Percentiles rank a stretch among this genome's conserved stretches.
Evolutionary conservation across 192 early-diverging fungal species (phyloP).

Genomic region (Entomortierella parvispora): DNA sequence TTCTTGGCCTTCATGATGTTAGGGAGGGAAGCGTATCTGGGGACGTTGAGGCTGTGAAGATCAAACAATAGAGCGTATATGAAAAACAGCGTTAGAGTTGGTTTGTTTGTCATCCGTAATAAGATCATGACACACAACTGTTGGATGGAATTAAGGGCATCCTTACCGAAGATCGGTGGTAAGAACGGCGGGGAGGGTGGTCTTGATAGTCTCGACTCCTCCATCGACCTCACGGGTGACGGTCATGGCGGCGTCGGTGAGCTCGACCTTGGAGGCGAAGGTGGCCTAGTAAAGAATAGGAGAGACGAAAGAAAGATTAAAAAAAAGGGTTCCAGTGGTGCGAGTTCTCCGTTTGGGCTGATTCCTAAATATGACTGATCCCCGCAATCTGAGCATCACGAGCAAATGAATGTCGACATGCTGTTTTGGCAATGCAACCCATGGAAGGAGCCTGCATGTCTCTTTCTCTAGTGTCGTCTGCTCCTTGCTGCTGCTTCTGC

Average conservation of each 20-base stretch:
- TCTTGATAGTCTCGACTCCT: slow-evolving; percentile 90
- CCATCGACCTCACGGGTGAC: slow-evolving; percentile 98
- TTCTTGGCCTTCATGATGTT: slow-evolving; percentile 99
- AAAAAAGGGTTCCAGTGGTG: neutral
- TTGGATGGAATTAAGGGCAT: neutral
- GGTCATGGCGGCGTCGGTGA: slow-evolving; percentile 72
- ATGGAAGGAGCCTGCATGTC: too few relatives aligned
- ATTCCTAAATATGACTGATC: neutral
- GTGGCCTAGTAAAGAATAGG: slow-evolving; percentile 72
- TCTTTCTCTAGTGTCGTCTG: too few relatives aligned
- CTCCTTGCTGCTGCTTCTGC: too few relatives aligned
- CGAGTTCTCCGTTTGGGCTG: neutral
- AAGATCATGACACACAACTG: neutral
- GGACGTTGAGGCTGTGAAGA: slow-evolving; percentile 85
- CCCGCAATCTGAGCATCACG: too few relatives aligned
- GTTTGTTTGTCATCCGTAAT: neutral
- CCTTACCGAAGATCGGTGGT: slow-evolving; percentile 54
- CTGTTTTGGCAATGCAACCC: too few relatives aligned
- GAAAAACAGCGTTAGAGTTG: slow-evolving; percentile 17
- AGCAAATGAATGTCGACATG: too few relatives aligned
- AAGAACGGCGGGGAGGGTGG: slow-evolving; percentile 90
- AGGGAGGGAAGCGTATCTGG: slow-evolving; percentile 94
- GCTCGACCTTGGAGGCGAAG: slow-evolving; percentile 95
- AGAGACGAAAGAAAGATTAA: slow-evolving; percentile 15
- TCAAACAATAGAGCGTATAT: neutral